These are phyloP conservation scores for Lachancea lanzarotensis DNA, from an alignment of 805 yeast genomes.

Conservation along the genomic window DNA sequence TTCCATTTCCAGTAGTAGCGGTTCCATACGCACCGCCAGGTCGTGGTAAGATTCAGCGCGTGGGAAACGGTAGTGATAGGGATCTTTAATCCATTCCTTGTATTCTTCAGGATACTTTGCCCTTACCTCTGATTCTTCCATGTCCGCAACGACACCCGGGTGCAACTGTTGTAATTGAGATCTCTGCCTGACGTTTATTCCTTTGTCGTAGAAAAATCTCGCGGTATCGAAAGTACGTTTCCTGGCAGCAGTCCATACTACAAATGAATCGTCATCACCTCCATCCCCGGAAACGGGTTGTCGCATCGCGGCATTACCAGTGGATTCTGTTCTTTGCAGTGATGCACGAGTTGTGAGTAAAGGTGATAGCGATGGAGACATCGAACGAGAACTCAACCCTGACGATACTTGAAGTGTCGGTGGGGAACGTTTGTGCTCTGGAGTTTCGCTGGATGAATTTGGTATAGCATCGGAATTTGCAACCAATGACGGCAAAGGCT, in stretches of 20 bases:
- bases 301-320: conserved; percentile 25
- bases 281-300: conserved; percentile 48
- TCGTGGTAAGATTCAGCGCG: conserved; percentile 96
- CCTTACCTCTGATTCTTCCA: conserved; percentile 54
- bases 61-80: conserved; percentile 88
- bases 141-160: conserved; percentile 79
- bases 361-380: conserved; percentile 17
- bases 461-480: not conserved
- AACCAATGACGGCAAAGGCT: not conserved
- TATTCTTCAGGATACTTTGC: conserved; percentile 62
- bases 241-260: conserved; percentile 95
- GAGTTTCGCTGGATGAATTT: not conserved
- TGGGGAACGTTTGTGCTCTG: not conserved
- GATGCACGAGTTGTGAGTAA: conserved; percentile 26
- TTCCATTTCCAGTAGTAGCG: conserved; percentile 88
- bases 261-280: conserved; percentile 52
- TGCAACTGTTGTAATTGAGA: conserved; percentile 81
- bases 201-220: conserved; percentile 52
- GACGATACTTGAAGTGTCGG: not conserved
- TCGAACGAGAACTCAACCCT: conserved; percentile 4
- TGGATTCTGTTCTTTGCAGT: conserved; percentile 19
- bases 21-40: conserved; percentile 89
- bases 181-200: conserved; percentile 64
- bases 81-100: conserved; percentile 60
- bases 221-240: conserved; percentile 79